These are phyloP conservation scores for Paramecium sonneborni DNA, from an alignment of 73 alveolate species.

Conservation along the genomic window DNA sequence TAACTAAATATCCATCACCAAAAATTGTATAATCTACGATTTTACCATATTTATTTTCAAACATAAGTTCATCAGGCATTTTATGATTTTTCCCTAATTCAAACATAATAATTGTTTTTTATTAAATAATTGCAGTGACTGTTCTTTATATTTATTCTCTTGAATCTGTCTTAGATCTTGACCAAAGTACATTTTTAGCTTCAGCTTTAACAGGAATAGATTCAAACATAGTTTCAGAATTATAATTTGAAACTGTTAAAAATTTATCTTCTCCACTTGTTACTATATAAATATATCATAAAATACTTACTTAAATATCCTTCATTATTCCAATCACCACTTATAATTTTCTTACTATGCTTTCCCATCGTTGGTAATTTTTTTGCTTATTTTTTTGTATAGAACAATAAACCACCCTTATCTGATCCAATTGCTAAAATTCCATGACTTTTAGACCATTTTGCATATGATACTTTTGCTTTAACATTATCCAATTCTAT, in stretches of 20 bases:
- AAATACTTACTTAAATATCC: conserved; percentile 71
- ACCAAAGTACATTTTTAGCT: conserved; percentile 89
- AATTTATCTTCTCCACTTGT: conserved; percentile 95
- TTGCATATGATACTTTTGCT: conserved; percentile 90
- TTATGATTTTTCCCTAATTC: conserved; percentile 78
- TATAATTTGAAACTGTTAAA: conserved; percentile 88
- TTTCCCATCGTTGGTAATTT: conserved; percentile 96
- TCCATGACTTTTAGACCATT: conserved; percentile 96
- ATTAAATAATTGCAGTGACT: conserved; percentile 89
- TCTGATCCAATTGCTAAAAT: conserved; percentile 97
- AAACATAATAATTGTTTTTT: conserved; percentile 85
- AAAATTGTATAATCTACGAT: conserved; percentile 90
- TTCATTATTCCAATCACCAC: conserved; percentile 95
- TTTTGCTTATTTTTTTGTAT: conserved; percentile 95
- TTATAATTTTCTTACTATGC: conserved; percentile 93
- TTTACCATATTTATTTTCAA: conserved; percentile 94
- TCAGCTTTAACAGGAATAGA: conserved; percentile 86
- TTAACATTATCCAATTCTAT: conserved; percentile 75
- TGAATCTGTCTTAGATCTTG: conserved; percentile 83
- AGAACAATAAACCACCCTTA: conserved; percentile 96
- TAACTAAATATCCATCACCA: conserved; percentile 92
- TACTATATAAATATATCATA: conserved; percentile 54
- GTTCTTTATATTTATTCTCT: conserved; percentile 77
- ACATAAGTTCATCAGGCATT: conserved; percentile 89
- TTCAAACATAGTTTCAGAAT: conserved; percentile 92